These are phyloP conservation scores for Amorphotheca resinae DNA, from an alignment of 495 filamentous ascomycete genomes.

Conservation along the genomic window DNA sequence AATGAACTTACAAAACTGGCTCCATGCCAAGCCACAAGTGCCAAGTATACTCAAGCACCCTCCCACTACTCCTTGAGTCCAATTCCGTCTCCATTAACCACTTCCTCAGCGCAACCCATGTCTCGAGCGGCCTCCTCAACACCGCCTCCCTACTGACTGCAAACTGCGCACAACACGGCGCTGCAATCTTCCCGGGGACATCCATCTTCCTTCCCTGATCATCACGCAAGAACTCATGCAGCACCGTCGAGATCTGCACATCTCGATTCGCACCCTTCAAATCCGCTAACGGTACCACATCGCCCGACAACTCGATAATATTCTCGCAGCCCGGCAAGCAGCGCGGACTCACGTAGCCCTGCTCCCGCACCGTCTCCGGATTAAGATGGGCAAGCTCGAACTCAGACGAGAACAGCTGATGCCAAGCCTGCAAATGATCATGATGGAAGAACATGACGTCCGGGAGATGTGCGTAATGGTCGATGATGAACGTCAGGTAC, in stretches of 20 bases:
- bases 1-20: conserved; percentile 25
- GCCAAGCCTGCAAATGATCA: conserved; percentile 31
- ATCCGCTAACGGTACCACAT: conserved; percentile 6
- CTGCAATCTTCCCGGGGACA: conserved; percentile 15
- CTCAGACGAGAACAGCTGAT: conserved; percentile 15
- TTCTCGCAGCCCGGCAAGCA: conserved; percentile 12
- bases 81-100: conserved; percentile 9
- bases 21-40: conserved; percentile 49
- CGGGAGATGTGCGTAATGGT: conserved; percentile 35
- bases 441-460: conserved; percentile 38
- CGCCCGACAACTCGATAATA: conserved; percentile 5
- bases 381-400: conserved; percentile 28
- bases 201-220: background rate
- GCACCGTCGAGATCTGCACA: conserved; percentile 3
- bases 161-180: conserved; percentile 61
- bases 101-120: conserved; percentile 7
- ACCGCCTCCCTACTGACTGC: conserved; percentile 45
- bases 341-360: conserved; percentile 37
- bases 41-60: conserved; percentile 63
- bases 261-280: conserved; percentile 3
- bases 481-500: conserved; percentile 40
- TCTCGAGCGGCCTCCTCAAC: conserved; percentile 27
- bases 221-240: conserved; percentile 6
- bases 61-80: conserved; percentile 42
- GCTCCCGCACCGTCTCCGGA: conserved; percentile 26